A percentile compares a stretch with the other conserved stretches of the same genome.
Conservation (phyloP, 371 early-diverging fungal species). For the Batrachochytrium dendrobatidis region DNA sequence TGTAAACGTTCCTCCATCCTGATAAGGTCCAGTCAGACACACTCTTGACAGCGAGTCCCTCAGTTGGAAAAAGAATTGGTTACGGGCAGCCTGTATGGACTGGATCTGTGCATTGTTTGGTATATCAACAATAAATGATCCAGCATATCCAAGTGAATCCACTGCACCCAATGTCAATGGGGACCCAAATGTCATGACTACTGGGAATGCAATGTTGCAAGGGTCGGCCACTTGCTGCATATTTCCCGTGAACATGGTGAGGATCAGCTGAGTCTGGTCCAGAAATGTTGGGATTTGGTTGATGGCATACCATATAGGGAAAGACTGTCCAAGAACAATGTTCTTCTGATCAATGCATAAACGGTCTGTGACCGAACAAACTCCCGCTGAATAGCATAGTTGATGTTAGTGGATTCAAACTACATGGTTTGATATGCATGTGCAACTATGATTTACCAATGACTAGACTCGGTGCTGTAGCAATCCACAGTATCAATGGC, state of each 20-base stretch:
- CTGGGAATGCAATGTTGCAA: neutral
- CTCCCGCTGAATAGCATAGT: too few species aligned
- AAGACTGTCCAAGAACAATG: neutral
- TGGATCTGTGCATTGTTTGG: neutral
- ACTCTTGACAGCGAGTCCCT: neutral
- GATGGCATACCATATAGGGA: neutral
- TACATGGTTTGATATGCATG: too few species aligned
- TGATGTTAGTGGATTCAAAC: too few species aligned
- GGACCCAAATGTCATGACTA: neutral
- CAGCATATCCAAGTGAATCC: neutral
- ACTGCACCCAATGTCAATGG: neutral
- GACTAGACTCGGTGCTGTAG: too few species aligned
- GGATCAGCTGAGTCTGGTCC: neutral
- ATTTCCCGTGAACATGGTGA: neutral
- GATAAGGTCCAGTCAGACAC: conserved; percentile 1
- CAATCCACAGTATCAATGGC: too few species aligned
- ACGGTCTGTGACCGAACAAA: conserved; percentile 1
- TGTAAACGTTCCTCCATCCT: neutral
- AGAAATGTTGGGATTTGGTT: neutral
- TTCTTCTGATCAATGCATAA: neutral
- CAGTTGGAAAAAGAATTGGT: neutral
- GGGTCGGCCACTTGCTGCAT: too few species aligned
- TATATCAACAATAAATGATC: neutral
- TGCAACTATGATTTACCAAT: too few species aligned
- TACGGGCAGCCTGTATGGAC: neutral